phyloP scores from a whole-genome alignment of 306 rosid genomes.

The Quercus dentata region DNA sequence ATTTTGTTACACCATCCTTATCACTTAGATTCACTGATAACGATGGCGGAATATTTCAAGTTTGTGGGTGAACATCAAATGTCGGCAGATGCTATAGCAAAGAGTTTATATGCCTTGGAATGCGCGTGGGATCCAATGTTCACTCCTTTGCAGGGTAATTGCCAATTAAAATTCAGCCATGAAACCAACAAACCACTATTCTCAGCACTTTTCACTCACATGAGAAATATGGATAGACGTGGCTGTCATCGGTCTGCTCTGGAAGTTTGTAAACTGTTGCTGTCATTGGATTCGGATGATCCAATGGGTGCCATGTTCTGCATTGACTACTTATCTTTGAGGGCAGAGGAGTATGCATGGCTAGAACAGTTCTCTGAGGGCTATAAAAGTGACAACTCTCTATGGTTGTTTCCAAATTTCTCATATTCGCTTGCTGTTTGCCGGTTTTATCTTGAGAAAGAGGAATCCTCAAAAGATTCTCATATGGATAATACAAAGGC shows the following conservation, averaged over 20 bases:
- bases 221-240: conserved; percentile 87
- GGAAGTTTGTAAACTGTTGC: conserved; percentile 89
- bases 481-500: conserved; percentile 40
- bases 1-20: conserved; percentile 67
- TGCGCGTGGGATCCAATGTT: conserved; percentile 95
- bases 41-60: conserved; percentile 90
- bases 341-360: conserved; percentile 95
- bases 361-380: conserved; percentile 80
- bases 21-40: conserved; percentile 77
- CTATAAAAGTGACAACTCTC: conserved; percentile 73
- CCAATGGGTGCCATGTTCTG: conserved; percentile 93
- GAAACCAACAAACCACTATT: conserved; percentile 75
- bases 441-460: conserved; percentile 73
- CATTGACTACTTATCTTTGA: conserved; percentile 78
- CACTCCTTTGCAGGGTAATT: conserved; percentile 81
- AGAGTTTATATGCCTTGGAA: conserved; percentile 83
- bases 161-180: conserved; percentile 76
- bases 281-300: conserved; percentile 86
- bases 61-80: conserved; percentile 88
- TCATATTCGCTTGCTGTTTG: conserved; percentile 85
- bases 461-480: conserved; percentile 37
- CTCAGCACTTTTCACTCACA: conserved; percentile 72
- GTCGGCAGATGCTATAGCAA: conserved; percentile 81
- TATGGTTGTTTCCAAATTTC: conserved; percentile 91
- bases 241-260: conserved; percentile 98